phyloP scores from a whole-genome alignment of 129 eudicot genomes.

The Tagetes patula region DNA sequence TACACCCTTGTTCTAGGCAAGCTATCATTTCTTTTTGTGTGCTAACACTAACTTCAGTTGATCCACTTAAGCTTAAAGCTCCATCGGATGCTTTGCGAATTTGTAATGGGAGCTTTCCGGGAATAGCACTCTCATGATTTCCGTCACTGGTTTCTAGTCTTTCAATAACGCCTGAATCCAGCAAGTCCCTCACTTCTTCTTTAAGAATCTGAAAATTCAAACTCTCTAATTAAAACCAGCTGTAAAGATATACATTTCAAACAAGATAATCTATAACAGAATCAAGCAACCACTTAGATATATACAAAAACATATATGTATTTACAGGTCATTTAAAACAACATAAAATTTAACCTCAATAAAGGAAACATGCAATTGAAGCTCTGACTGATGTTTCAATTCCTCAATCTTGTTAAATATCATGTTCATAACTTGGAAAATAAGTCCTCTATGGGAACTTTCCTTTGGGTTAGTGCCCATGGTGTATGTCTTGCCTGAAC shows the following conservation, averaged over 20 bases:
- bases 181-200: slow-evolving; percentile 97
- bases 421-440: slow-evolving; percentile 69
- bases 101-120: slow-evolving; percentile 77
- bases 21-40: slow-evolving; percentile 92
- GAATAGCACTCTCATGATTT: slow-evolving; percentile 54
- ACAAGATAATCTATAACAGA: neutral
- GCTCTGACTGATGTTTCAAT: slow-evolving; percentile 66
- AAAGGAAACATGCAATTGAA: slow-evolving; percentile 88
- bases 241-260: slow-evolving; percentile 16
- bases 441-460: slow-evolving; percentile 67
- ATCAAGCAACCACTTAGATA: neutral
- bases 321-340: neutral
- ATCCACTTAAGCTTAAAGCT: slow-evolving; percentile 80
- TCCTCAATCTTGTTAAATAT: slow-evolving; percentile 79
- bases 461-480: slow-evolving; percentile 92
- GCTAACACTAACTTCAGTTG: slow-evolving; percentile 80
- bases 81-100: slow-evolving; percentile 90
- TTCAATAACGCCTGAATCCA: slow-evolving; percentile 61
- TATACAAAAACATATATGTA: neutral
- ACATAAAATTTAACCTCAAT: slow-evolving; percentile 67
- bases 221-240: slow-evolving; percentile 24
- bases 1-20: slow-evolving; percentile 94
- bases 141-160: slow-evolving; percentile 64
- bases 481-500: slow-evolving; percentile 97
- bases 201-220: slow-evolving; percentile 67